phyloP scores from a whole-genome alignment of 768 basidiomycete genomes.

The Boletus rufocinnamomeus region DNA sequence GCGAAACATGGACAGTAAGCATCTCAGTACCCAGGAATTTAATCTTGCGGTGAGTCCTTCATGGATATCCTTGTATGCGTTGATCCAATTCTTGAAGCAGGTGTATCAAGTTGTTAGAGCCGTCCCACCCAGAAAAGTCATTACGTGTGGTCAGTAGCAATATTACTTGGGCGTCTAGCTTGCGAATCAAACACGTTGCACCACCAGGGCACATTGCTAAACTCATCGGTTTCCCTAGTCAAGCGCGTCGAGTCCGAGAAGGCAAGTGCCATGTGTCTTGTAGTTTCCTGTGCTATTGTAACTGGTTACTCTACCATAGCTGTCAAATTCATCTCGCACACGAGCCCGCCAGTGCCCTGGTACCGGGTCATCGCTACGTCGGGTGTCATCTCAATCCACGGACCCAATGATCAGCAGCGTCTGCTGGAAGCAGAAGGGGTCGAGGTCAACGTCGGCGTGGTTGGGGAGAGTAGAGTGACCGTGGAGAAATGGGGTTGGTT shows the following conservation, averaged over 20 bases:
- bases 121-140: conserved; percentile 64
- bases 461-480: conserved; percentile 57
- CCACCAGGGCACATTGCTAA: conserved; percentile 63
- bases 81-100: conserved; percentile 34
- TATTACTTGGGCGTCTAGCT: not conserved
- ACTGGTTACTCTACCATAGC: conserved; percentile 40
- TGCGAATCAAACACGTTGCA: not conserved
- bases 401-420: conserved; percentile 53
- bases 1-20: not conserved
- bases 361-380: conserved; percentile 69
- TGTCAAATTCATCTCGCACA: conserved; percentile 66
- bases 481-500: conserved; percentile 62
- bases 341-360: conserved; percentile 72
- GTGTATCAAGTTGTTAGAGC: conserved; percentile 67
- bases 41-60: conserved; percentile 17
- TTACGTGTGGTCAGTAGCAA: conserved; percentile 53
- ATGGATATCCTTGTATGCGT: not conserved
- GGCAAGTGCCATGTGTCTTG: conserved; percentile 40
- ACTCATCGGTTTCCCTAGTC: conserved; percentile 69
- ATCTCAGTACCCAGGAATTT: conserved; percentile 9
- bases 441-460: conserved; percentile 54
- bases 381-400: conserved; percentile 63
- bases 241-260: conserved; percentile 78
- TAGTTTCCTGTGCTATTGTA: not conserved
- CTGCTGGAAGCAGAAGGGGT: conserved; percentile 77